phyloP scores from a whole-genome alignment of 2,329 filamentous ascomycete species.

The Berkeleyomyces rouxiae region DNA sequence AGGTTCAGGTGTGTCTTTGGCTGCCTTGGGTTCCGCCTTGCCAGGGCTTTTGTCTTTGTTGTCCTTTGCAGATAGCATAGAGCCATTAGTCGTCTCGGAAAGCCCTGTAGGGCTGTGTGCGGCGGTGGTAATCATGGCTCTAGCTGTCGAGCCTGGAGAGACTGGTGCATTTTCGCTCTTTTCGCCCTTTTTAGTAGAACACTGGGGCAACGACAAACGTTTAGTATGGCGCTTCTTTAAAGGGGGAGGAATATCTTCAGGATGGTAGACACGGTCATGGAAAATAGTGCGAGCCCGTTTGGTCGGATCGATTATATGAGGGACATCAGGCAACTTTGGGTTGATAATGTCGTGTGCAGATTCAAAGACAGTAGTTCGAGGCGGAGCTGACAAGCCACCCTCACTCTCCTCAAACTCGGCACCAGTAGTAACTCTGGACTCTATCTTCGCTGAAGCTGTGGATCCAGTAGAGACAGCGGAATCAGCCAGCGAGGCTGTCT shows the following conservation, averaged over 20 bases:
- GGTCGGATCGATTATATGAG: constrained; percentile 71
- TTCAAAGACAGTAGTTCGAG: constrained; percentile 85
- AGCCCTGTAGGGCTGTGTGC: constrained; percentile 7
- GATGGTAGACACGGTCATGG: constrained; percentile 90
- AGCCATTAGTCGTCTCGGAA: background rate
- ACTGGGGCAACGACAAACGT: constrained; percentile 16
- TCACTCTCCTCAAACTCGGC: constrained; percentile 30
- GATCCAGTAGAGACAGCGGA: background rate
- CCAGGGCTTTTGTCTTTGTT: background rate
- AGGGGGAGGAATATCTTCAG: constrained; percentile 77
- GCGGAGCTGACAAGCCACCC: constrained; percentile 47
- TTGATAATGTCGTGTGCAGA: constrained; percentile 85
- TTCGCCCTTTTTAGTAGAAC: constrained; percentile 13
- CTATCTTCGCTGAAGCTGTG: constrained; percentile 15
- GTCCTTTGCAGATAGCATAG: background rate
- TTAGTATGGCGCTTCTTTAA: constrained; percentile 35
- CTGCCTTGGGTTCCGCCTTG: constrained; percentile 26
- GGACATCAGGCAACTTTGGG: constrained; percentile 64
- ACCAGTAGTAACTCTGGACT: constrained; percentile 31
- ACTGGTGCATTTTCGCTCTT: background rate
- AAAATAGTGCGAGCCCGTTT: constrained; percentile 80
- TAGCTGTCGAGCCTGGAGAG: background rate
- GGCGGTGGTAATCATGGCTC: constrained; percentile 13
- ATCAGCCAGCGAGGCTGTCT: background rate
- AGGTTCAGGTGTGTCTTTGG: constrained; percentile 20